These are phyloP conservation scores for Paxillus ammoniavirescens DNA, from an alignment of 768 basidiomycete genomes.

Conservation along the genomic window DNA sequence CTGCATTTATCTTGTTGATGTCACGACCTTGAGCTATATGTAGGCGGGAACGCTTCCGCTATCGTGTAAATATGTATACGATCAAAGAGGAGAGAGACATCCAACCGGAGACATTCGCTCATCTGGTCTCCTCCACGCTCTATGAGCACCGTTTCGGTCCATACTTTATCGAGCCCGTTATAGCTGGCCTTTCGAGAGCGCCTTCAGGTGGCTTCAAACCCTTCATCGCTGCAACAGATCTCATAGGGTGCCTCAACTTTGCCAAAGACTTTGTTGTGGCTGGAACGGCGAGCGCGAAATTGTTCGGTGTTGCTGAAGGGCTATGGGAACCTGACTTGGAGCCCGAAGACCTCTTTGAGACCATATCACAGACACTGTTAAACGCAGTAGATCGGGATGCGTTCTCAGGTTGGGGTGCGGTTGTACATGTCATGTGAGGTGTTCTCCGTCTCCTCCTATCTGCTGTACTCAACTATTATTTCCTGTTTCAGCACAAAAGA, in stretches of 20 bases:
- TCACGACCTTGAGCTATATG: slow-evolving; percentile 3
- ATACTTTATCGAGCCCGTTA: slow-evolving; percentile 94
- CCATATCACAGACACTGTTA: slow-evolving; percentile 92
- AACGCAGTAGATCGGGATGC: slow-evolving; percentile 97
- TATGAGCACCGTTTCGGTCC: slow-evolving; percentile 97
- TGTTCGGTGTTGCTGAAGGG: slow-evolving; percentile 97
- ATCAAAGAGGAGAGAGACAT: slow-evolving; percentile 99
- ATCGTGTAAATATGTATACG: slow-evolving; percentile 97
- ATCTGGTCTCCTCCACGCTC: slow-evolving; percentile 91
- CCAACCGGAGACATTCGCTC: slow-evolving; percentile 93
- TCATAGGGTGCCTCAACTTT: slow-evolving; percentile 91
- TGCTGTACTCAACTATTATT: slow-evolving; percentile 7
- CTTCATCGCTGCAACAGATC: slow-evolving; percentile 93
- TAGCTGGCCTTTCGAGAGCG: slow-evolving; percentile 83
- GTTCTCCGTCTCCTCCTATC: background rate
- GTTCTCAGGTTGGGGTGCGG: slow-evolving; percentile 93
- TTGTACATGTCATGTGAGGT: slow-evolving; percentile 93
- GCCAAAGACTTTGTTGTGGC: slow-evolving; percentile 97
- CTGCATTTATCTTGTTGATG: background rate
- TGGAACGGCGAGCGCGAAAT: slow-evolving; percentile 87
- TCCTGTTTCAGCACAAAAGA: slow-evolving; percentile 58
- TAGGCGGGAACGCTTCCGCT: slow-evolving; percentile 89
- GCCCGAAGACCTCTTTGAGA: slow-evolving; percentile 97
- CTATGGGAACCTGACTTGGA: slow-evolving; percentile 98
- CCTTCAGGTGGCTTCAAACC: slow-evolving; percentile 75